Evolutionary conservation across 148 eudicot species (phyloP).

Genomic region (Cornus kousa): DNA sequence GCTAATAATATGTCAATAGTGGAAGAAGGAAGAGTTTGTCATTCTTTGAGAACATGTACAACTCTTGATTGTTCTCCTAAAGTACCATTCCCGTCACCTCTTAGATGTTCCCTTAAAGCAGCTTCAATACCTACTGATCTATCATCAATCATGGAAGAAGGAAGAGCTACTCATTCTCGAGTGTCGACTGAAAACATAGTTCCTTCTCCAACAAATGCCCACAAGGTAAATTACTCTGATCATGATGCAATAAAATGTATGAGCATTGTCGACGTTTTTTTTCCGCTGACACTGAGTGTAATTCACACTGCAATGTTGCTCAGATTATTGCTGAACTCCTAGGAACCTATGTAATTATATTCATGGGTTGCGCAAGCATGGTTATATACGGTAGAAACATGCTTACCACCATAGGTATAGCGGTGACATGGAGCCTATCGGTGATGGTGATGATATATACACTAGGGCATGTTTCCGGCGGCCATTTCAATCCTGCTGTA

Average conservation of each 20-base stretch:
- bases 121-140: neutral
- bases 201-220: neutral
- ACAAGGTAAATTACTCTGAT: neutral
- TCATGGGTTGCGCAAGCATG: neutral
- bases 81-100: too few species aligned
- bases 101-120: neutral
- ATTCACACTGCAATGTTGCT: neutral
- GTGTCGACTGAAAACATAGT: neutral
- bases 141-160: neutral
- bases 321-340: neutral
- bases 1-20: too few species aligned
- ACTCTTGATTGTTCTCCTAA: too few species aligned
- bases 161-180: neutral
- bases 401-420: neutral
- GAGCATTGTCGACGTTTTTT: too few species aligned
- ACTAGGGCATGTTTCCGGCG: neutral
- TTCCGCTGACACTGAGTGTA: too few species aligned
- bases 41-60: too few species aligned
- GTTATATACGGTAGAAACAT: neutral
- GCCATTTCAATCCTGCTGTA: conserved; percentile 2
- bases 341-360: neutral
- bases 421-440: neutral
- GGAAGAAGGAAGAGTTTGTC: too few species aligned
- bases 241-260: too few species aligned
- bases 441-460: conserved; percentile 5